Conservation (phyloP, 139 green algal genomes). For the Chlamydomonas sp. region DNA sequence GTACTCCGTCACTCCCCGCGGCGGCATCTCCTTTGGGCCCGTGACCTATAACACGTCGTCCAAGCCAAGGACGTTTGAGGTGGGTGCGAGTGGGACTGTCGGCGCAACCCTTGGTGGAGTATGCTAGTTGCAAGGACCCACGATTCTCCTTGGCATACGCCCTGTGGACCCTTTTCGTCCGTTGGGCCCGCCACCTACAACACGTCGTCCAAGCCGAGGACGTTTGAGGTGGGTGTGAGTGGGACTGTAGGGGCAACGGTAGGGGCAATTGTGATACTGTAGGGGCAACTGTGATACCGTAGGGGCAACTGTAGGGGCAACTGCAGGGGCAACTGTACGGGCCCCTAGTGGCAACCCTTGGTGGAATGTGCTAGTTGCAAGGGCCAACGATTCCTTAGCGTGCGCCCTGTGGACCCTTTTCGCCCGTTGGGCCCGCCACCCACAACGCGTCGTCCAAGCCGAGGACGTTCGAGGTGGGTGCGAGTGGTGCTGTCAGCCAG, state of each 20-base stretch:
- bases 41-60: constrained; percentile 59
- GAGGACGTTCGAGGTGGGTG: constrained; percentile 59
- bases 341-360: no score
- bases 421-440: constrained; percentile 65
- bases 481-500: constrained; percentile 50
- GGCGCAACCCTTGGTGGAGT: constrained; percentile 1
- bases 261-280: no score
- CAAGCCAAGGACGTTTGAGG: constrained; percentile 60
- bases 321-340: no score
- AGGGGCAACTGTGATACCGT: no score
- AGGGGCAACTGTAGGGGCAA: no score
- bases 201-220: constrained; percentile 55
- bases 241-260: constrained; percentile 45
- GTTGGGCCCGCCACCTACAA: constrained; percentile 69
- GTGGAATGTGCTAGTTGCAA: background rate
- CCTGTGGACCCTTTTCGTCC: no score
- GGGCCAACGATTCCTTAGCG: no score
- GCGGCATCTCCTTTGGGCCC: constrained; percentile 72
- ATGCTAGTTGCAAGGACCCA: no score
- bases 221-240: constrained; percentile 65
- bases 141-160: no score
- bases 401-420: no score
- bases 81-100: no score
- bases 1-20: constrained; percentile 62
- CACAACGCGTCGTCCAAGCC: constrained; percentile 66